Conservation (phyloP, 106 monocot species). For the Apostasia shenzhenica region DNA sequence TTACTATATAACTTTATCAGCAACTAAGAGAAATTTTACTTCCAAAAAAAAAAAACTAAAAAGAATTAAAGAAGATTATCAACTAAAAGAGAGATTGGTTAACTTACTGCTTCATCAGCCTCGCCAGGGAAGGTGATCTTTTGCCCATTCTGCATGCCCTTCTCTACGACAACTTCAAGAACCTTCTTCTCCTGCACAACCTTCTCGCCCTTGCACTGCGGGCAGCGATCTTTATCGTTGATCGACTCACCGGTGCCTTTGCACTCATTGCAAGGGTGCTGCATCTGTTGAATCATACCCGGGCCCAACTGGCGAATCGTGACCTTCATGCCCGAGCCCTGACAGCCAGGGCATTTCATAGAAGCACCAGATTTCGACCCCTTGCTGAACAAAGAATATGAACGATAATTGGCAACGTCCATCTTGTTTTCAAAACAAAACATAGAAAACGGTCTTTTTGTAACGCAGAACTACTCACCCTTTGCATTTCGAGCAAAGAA, state of each 20-base stretch:
- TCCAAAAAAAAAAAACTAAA: no score
- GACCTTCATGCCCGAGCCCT: conserved; percentile 84
- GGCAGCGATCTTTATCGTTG: conserved; percentile 44
- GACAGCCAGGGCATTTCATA: conserved; percentile 54
- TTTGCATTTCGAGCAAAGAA: conserved; percentile 75
- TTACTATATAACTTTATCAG: no score
- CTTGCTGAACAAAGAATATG: conserved; percentile 33
- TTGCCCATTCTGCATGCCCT: conserved; percentile 45
- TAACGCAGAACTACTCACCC: conserved; percentile 29
- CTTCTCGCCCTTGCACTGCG: conserved; percentile 53
- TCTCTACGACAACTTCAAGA: conserved; percentile 45
- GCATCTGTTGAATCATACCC: conserved; percentile 88
- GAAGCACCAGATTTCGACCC: conserved; percentile 89
- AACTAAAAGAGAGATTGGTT: no score
- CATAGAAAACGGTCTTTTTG: background rate
- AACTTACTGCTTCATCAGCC: conserved; percentile 47
- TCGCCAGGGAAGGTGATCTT: conserved; percentile 55
- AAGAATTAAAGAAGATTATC: no score
- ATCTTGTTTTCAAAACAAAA: background rate
- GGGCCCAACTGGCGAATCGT: conserved; percentile 71
- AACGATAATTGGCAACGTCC: background rate
- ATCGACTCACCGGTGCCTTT: conserved; percentile 82
- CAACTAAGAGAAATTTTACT: no score
- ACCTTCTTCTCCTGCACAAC: conserved; percentile 59
- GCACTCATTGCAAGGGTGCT: conserved; percentile 87